A percentile compares a stretch with the other conserved stretches of the same genome.
These are phyloP conservation scores for Diaporthe caulivora DNA, from an alignment of 2,329 filamentous ascomycete genomes.

Conservation along the genomic window DNA sequence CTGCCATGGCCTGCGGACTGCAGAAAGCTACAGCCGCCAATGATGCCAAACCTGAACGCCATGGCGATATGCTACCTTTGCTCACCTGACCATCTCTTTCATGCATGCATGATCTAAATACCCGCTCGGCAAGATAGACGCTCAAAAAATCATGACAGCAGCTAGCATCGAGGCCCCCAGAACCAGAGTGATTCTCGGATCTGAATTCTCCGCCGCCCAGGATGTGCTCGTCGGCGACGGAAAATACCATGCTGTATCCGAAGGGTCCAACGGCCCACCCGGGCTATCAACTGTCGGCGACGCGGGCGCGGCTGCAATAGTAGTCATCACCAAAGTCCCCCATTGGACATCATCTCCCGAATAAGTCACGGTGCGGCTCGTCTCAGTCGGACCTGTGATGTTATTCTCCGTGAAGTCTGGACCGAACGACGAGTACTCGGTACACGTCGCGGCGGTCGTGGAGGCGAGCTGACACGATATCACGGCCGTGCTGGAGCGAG, in stretches of 20 bases:
- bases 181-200: background rate
- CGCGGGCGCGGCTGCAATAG: slow-evolving; percentile 48
- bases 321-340: slow-evolving; percentile 58
- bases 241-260: slow-evolving; percentile 40
- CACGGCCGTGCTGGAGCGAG: slow-evolving; percentile 54
- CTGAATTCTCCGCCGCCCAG: background rate
- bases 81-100: background rate
- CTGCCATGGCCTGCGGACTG: background rate
- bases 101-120: background rate
- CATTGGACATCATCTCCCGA: slow-evolving; percentile 56
- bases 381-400: slow-evolving; percentile 57
- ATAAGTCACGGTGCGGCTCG: slow-evolving; percentile 60
- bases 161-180: slow-evolving; percentile 2
- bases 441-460: slow-evolving; percentile 60
- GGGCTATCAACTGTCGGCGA: slow-evolving; percentile 33
- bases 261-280: slow-evolving; percentile 30
- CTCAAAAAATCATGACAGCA: background rate
- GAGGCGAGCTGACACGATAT: slow-evolving; percentile 57
- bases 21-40: background rate
- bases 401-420: slow-evolving; percentile 54
- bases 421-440: slow-evolving; percentile 60
- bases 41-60: slow-evolving; percentile 30
- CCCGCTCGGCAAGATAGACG: background rate
- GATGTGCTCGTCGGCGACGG: slow-evolving; percentile 36
- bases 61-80: background rate